phyloP scores from a whole-genome alignment of 331 rosid genomes.

The Malus hybrid region DNA sequence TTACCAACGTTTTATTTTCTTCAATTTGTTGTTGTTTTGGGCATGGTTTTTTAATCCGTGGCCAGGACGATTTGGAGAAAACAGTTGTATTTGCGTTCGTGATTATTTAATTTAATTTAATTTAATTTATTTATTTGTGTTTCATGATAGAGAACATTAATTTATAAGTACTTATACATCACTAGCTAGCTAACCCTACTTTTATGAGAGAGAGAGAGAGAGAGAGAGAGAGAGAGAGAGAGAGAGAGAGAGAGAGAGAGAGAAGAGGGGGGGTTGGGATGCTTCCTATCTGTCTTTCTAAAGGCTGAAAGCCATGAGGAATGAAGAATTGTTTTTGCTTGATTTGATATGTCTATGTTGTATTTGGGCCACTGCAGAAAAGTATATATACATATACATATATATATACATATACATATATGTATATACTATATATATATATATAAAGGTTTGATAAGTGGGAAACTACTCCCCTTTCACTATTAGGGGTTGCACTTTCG shows the following conservation, averaged over 20 bases:
- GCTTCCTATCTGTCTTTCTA: conserved; percentile 47
- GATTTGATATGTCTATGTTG: conserved; percentile 61
- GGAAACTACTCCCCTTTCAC: conserved; percentile 16
- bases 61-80: neutral
- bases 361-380: conserved; percentile 43
- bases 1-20: conserved; percentile 14
- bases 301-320: conserved; percentile 56
- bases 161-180: no score
- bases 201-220: no score
- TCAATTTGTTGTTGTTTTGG: neutral
- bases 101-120: neutral
- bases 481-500: conserved; percentile 22
- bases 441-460: conserved; percentile 34
- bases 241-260: accelerated
- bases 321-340: conserved; percentile 42
- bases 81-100: conserved; percentile 16
- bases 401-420: neutral
- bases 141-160: conserved; percentile 2
- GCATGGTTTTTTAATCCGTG: no score
- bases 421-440: neutral
- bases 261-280: conserved; percentile 30
- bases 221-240: no score
- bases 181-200: no score
- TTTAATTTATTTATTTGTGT: conserved; percentile 4
- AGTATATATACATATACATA: neutral